These are phyloP conservation scores for Corynascus novoguineensis DNA, from an alignment of 495 filamentous ascomycete species.

Conservation along the genomic window DNA sequence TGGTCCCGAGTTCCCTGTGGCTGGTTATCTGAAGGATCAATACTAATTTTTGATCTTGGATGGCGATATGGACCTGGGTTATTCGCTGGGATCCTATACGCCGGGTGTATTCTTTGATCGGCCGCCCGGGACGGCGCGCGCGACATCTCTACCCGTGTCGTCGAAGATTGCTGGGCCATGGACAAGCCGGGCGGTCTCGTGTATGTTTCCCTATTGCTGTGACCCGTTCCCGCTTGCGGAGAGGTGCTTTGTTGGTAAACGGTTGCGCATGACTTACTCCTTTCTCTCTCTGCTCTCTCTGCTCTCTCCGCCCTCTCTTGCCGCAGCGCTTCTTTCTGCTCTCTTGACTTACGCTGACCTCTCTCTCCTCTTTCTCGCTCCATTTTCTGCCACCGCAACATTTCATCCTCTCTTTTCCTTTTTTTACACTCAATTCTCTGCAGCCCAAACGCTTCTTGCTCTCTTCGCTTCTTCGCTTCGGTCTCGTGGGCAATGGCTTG, in stretches of 20 bases:
- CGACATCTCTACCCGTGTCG: not conserved
- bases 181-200: not conserved
- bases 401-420: not conserved
- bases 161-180: not conserved
- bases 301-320: not conserved
- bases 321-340: not conserved
- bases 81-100: not conserved
- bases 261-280: not conserved
- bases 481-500: not conserved
- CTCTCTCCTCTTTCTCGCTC: too few relatives aligned
- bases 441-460: constrained; percentile 3
- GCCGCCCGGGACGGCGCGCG: not conserved
- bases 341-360: too few relatives aligned
- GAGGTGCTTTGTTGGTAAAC: not conserved
- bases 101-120: not conserved
- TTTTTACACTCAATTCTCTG: too few relatives aligned
- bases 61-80: not conserved
- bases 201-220: too few relatives aligned
- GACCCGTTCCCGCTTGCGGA: not conserved
- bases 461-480: not conserved
- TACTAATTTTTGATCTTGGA: not conserved
- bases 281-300: not conserved
- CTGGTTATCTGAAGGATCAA: not conserved
- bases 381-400: too few relatives aligned
- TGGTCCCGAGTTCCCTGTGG: not conserved